Percentiles rank a stretch among this genome's conserved stretches.
Evolutionary conservation across 371 early-diverging fungal genomes (phyloP).

Genomic region (Phascolomyces articulosus): DNA sequence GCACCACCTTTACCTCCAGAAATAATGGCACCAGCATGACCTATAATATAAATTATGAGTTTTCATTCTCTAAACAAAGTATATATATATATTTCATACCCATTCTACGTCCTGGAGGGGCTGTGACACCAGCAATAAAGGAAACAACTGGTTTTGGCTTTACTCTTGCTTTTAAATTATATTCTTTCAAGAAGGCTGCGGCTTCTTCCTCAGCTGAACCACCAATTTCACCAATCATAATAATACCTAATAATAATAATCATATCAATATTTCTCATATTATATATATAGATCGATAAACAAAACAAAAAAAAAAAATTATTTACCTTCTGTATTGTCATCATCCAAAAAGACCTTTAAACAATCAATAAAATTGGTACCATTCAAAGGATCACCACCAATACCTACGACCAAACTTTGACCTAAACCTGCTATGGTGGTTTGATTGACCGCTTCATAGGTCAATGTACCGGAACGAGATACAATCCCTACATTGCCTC

Average conservation of each 20-base stretch:
- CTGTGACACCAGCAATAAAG: slow-evolving; percentile 98
- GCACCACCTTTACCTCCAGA: slow-evolving; percentile 98
- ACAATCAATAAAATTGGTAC: slow-evolving; percentile 98
- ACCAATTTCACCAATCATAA: slow-evolving; percentile 95
- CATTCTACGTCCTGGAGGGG: slow-evolving; percentile 99
- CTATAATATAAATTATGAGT: slow-evolving; percentile 36
- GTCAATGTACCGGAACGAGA: slow-evolving; percentile 99
- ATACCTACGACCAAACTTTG: slow-evolving; percentile 98
- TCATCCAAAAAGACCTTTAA: slow-evolving; percentile 94
- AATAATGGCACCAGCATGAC: slow-evolving; percentile 98
- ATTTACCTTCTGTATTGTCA: slow-evolving; percentile 88
- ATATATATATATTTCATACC: slow-evolving; percentile 42
- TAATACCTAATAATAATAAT: slow-evolving; percentile 64
- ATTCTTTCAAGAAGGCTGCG: slow-evolving; percentile 92
- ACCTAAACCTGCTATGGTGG: slow-evolving; percentile 93
- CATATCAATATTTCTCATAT: background rate
- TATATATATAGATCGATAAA: background rate
- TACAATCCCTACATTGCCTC: slow-evolving; percentile 97
- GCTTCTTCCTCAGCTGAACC: slow-evolving; percentile 99
- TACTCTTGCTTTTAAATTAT: slow-evolving; percentile 81
- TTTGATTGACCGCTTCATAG: slow-evolving; percentile 99
- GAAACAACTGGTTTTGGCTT: slow-evolving; percentile 95
- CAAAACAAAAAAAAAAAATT: background rate
- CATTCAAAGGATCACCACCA: slow-evolving; percentile 99
- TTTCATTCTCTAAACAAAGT: background rate